Conservation (phyloP, 75 land plant genomes). For the Picea glauca region DNA sequence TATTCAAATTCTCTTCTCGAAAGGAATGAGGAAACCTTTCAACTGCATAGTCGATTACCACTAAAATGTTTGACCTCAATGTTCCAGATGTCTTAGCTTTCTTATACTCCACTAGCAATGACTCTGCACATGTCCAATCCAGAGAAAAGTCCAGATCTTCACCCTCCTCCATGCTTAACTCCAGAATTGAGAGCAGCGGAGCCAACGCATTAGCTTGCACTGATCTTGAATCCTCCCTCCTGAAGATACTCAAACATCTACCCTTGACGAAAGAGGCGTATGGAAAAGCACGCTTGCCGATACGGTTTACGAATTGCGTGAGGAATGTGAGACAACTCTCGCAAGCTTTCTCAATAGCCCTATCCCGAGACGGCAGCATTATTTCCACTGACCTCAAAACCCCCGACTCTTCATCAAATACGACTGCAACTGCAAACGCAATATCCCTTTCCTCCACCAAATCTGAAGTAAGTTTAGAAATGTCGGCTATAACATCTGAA, state of each 20-base stretch:
- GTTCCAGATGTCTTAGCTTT: slow-evolving; percentile 26
- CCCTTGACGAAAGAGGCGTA: slow-evolving; percentile 20
- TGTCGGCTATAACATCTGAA: too few species aligned
- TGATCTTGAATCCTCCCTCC: too few species aligned
- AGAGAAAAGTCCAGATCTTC: slow-evolving; percentile 7
- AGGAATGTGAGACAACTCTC: slow-evolving; percentile 25
- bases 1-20: too few species aligned
- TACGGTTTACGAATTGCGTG: neutral
- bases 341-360: slow-evolving; percentile 15
- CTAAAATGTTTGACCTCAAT: too few species aligned
- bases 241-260: too few species aligned
- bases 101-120: slow-evolving; percentile 22
- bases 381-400: slow-evolving; percentile 20
- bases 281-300: slow-evolving; percentile 17
- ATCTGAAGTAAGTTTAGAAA: too few species aligned
- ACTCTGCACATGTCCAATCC: slow-evolving; percentile 21
- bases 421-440: slow-evolving; percentile 25
- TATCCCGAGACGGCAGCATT: slow-evolving; percentile 15
- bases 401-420: slow-evolving; percentile 33
- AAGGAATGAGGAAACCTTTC: too few species aligned
- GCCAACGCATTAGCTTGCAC: slow-evolving; percentile 18
- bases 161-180: slow-evolving; percentile 6
- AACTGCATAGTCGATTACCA: too few species aligned
- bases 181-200: slow-evolving; percentile 8
- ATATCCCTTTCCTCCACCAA: slow-evolving; percentile 23